Base-by-base conservation (phyloP, 768 basidiomycete species). In the Kwoniella botswanensis region DNA sequence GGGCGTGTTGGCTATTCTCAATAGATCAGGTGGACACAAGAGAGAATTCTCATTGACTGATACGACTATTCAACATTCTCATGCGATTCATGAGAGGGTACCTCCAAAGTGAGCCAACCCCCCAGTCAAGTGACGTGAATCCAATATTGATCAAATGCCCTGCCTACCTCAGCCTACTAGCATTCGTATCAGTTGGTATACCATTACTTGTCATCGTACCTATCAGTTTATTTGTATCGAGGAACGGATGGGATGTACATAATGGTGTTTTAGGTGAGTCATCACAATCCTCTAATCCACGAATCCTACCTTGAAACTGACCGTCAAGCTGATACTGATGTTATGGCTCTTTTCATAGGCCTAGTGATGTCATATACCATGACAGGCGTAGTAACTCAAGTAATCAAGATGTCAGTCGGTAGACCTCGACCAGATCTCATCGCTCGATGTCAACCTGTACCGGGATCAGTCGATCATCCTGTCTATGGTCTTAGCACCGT, bases 221-320 rank as follows among this genome's bases (percentile, higher is more conserved):
- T 21, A 87, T 95, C 74, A 92, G 92, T 75, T 68, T 89, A 22
- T 60, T 92, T 15, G 90, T 93, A 22, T 85, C 93, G 35, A 88
- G 91, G n/a, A 91, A 89, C 2, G 89, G 89, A 86, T 98, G 94
- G 94, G 95, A 97, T 78, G 85, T 91, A 41, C 95, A 97, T 79
- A 90, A 89, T 76, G 86, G 91, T 84, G 73, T 82, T 22, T 71
- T 79, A 42, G 81, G 77, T 79, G 57, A 56, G 76, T 54, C 35
- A 10, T 29, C 18, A 21, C 15, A 54, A 21, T 24, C 15, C 1
- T 63, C 6, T 15, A 7, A n/a, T 46, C 35, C 35, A 35, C 35
- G 3, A 35, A 35, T 35, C 35, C 35, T 4, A 35, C 35, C 35
- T 35, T 9, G 35, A 9, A 4, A 5, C 7, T 35, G 3, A 35